Evolutionary conservation across 1,284 basidiomycete genomes (phyloP), one percentile per base, ranked within the genome.

Genomic region (Ustilago cynodontis): DNA sequence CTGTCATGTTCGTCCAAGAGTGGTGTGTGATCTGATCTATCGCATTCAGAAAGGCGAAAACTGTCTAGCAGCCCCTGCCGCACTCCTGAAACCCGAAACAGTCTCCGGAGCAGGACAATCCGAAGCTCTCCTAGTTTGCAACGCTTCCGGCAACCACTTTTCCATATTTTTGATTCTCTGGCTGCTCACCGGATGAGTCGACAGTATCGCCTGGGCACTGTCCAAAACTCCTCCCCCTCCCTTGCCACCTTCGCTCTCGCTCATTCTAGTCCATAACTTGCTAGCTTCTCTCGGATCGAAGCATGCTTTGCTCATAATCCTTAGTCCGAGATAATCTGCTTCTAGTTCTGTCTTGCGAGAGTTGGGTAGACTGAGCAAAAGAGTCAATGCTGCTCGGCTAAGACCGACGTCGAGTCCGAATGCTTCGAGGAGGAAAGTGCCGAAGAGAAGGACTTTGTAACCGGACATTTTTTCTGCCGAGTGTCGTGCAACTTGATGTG

Each of bases 341-440:
- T 98, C 95, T 4, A 89, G 88, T 85, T 96, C 94, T 55, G 92
- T 90, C 29, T 88, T 91, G 55, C 95, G 89, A 1, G 93, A 94
- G 85, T 97, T 94, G 0, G 95, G 95, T 4, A 96, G 88, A 59
- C 87, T 88, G 35, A 93, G 87, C 6, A 94, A 72, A 43, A 92
- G 87, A 0, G 88, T 90, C 9, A 91, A 87, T 7, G 80, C 54
- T 87, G 80, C 22, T 82, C 87, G 61, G 28, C 71, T 78, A 13
- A 83, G 58, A 3, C 80, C 78, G 47, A 81, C 68, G 39, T 82
- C 80, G 16, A 82, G 33, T 4, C 81, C 80, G 11, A 82, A 45
- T 14, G 78, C 63, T 7, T 84, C 75, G 10, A 84, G 50, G 8
- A 78, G 31, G 33, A 80, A 65, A 5, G 67, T 61, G 43, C 63